These are phyloP conservation scores for Sugiyamaella valdiviana DNA, from an alignment of 805 yeast genomes.

Conservation along the genomic window DNA sequence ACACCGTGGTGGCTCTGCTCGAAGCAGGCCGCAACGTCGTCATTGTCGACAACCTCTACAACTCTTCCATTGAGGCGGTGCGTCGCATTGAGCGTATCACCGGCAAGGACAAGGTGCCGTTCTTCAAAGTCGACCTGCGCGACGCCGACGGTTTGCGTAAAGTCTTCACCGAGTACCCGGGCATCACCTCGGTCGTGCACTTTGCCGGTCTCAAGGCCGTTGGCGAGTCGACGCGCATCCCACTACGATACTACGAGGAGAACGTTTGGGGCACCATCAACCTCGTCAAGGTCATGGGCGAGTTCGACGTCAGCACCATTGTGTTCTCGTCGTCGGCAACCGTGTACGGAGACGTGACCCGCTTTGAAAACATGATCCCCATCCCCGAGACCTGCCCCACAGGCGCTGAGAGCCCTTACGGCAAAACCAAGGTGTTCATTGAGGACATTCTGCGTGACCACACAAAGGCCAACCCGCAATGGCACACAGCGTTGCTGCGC, in stretches of 20 bases:
- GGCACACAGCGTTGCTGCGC: conserved; percentile 53
- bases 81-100: conserved; percentile 54
- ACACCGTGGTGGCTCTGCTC: conserved; percentile 59
- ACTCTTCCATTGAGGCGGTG: conserved; percentile 61
- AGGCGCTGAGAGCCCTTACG: conserved; percentile 73
- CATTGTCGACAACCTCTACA: conserved; percentile 63
- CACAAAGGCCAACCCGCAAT: conserved; percentile 35
- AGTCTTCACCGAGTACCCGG: conserved; percentile 43
- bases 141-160: conserved; percentile 43
- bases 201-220: conserved; percentile 83
- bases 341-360: conserved; percentile 74
- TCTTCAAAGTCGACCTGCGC: conserved; percentile 51
- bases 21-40: conserved; percentile 61
- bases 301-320: conserved; percentile 42
- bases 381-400: conserved; percentile 73
- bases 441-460: conserved; percentile 58
- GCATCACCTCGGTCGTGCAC: conserved; percentile 58
- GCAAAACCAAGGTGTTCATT: conserved; percentile 60
- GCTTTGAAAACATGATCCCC: conserved; percentile 67
- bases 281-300: conserved; percentile 48
- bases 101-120: conserved; percentile 39
- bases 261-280: conserved; percentile 61
- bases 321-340: conserved; percentile 79
- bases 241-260: conserved; percentile 61
- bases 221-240: conserved; percentile 65